phyloP scores from a whole-genome alignment of 495 filamentous ascomycete genomes.

The Wilcoxina mikolae region DNA sequence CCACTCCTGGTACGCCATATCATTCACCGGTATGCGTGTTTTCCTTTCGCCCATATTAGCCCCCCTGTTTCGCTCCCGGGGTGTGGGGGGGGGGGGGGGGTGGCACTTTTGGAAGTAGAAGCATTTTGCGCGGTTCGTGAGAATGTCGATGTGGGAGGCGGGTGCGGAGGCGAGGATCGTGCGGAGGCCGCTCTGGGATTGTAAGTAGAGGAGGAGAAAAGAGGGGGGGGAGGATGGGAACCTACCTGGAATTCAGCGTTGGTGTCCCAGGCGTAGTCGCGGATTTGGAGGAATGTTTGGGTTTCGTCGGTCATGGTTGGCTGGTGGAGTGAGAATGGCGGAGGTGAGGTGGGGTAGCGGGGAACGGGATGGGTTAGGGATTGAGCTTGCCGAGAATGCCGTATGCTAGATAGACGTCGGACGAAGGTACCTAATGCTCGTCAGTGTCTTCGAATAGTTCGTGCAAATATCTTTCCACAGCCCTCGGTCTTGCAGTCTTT shows the following conservation, averaged over 20 bases:
- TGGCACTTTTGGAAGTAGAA: constrained; percentile 29
- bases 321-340: too few species aligned
- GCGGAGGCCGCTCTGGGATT: constrained; percentile 15
- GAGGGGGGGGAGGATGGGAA: neutral
- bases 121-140: constrained; percentile 29
- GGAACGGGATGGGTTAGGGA: too few species aligned
- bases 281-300: constrained; percentile 28
- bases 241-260: constrained; percentile 41
- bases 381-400: too few species aligned
- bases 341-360: too few species aligned
- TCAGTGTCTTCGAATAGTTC: too few species aligned
- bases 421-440: too few species aligned
- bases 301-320: constrained; percentile 7
- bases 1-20: constrained; percentile 20
- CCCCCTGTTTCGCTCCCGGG: neutral
- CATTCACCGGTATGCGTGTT: constrained; percentile 17
- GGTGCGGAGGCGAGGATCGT: constrained; percentile 26
- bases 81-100: neutral
- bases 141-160: constrained; percentile 11
- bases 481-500: too few species aligned
- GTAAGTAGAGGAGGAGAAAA: neutral
- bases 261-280: constrained; percentile 37
- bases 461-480: too few species aligned
- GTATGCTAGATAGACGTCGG: too few species aligned
- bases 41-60: constrained; percentile 13